These are phyloP conservation scores for Histomonas meleagridis DNA, from an alignment of 208 protist species.

Conservation along the genomic window DNA sequence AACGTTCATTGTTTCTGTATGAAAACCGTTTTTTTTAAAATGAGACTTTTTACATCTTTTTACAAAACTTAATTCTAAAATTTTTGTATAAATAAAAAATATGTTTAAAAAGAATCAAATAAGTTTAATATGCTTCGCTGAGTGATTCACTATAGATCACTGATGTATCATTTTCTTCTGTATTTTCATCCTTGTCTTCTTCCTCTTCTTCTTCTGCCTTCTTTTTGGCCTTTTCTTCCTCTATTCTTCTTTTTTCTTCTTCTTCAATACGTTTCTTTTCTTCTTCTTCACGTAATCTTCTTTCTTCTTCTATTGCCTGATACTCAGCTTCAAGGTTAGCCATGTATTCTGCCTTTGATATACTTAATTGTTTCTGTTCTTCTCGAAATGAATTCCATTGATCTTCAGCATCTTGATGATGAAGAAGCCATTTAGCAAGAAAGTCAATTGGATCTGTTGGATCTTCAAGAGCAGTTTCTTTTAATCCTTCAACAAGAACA, in stretches of 20 bases:
- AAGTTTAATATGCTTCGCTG: too few relatives aligned
- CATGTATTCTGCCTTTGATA: neutral
- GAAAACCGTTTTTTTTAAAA: too few relatives aligned
- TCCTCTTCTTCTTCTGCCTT: constrained; percentile 13
- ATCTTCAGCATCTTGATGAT: constrained; percentile 27
- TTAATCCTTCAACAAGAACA: neutral
- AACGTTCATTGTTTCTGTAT: too few relatives aligned
- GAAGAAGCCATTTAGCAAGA: neutral
- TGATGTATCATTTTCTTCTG: too few relatives aligned
- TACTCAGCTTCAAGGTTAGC: neutral
- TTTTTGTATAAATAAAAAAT: too few relatives aligned
- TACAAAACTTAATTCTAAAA: too few relatives aligned
- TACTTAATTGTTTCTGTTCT: neutral
- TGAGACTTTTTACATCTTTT: too few relatives aligned
- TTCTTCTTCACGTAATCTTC: neutral
- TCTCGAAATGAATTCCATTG: neutral
- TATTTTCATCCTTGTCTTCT: neutral
- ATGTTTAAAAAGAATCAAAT: neutral
- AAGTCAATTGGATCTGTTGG: constrained; percentile 14
- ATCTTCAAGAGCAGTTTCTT: neutral
- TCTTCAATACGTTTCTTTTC: neutral
- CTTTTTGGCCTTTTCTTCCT: neutral
- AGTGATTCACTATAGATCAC: too few relatives aligned
- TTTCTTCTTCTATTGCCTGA: neutral
- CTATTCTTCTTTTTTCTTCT: neutral